Percentiles rank a stretch among this genome's conserved stretches.
These are phyloP conservation scores for Cryptococcus sp. DNA, from an alignment of 1,284 basidiomycete genomes.

Conservation along the genomic window DNA sequence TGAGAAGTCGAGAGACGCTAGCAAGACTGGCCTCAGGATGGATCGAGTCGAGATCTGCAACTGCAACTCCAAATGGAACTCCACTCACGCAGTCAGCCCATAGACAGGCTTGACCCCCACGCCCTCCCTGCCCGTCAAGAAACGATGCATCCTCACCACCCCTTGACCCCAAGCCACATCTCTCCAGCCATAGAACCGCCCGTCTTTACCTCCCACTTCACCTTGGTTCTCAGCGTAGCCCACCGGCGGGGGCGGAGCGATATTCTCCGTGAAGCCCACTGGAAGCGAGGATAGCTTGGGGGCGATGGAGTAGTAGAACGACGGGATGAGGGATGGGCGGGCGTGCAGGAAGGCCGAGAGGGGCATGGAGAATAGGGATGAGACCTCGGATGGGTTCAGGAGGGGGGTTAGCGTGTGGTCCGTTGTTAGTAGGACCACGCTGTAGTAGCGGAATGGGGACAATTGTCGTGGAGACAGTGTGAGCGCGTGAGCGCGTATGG, in stretches of 20 bases:
- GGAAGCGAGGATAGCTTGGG: conserved; percentile 25
- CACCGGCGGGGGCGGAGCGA: conserved; percentile 32
- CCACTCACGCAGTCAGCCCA: conserved; percentile 73
- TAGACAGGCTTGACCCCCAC: conserved; percentile 79
- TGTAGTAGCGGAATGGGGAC: conserved; percentile 42
- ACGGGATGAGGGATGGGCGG: conserved; percentile 62
- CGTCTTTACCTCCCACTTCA: conserved; percentile 38
- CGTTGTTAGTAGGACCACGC: conserved; percentile 76
- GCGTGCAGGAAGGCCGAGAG: conserved; percentile 70
- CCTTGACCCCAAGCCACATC: conserved; percentile 59
- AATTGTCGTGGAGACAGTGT: background rate
- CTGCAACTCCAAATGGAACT: background rate
- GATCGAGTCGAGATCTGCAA: conserved; percentile 1
- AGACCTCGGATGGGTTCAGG: conserved; percentile 74
- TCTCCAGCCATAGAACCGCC: conserved; percentile 64
- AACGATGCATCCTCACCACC: conserved; percentile 66
- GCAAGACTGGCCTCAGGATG: background rate
- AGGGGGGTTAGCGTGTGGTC: conserved; percentile 67
- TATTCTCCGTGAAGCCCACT: conserved; percentile 6
- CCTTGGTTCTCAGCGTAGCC: conserved; percentile 24
- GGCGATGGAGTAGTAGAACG: conserved; percentile 44
- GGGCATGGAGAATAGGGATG: conserved; percentile 77
- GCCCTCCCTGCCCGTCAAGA: conserved; percentile 76
- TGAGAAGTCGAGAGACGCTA: background rate
- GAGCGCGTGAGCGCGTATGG: background rate